Base-by-base conservation (phyloP, 768 basidiomycete species). In the Calocybe indica region DNA sequence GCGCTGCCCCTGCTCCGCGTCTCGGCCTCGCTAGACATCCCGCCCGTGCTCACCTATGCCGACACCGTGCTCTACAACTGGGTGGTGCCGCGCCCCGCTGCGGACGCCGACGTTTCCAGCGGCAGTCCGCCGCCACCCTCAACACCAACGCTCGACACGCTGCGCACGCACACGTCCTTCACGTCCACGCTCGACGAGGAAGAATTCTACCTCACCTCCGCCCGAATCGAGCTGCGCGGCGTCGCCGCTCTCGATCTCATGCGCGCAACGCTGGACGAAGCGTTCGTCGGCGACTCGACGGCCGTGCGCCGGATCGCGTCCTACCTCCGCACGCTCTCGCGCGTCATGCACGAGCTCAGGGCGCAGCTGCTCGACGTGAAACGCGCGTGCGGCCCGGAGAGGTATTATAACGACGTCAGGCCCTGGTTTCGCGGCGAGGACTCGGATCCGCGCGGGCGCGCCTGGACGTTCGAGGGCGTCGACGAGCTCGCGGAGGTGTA, bases 21-120 rank as follows among this genome's bases (percentile, higher is more conserved):
- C 11, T 88, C 80, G 15, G 62, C 71, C 0, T 68, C 83, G 39
- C 79, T 96, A 7, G 82, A 87, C 46, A 68, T 96, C 1, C 93
- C 94, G 0, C 92, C 94, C 0, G 72, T 95, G 36, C 73, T 92
- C 48, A 96, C 92, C 3, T 96, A 92, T 61, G 85, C 92, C 7
- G 92, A 95, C 61, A 85, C 85, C 29, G 92, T 96, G 6, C 76
- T 96, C 28, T 96, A 92, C 67, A 95, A 95, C 62, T 89, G 86
- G 84, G 45, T 59, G 51, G 70, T 62, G 45, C 64, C 49, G 66
- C 73, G 92, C 48, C 96, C 92, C 3, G 96, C 92, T 61, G 85
- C 92, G 7, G 92, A 95, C 61, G 85, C 85, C 29, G 92, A 96
- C 6, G 75, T 96, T 28, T 96, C 92, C 67, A 95, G 95, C 62